phyloP scores from a whole-genome alignment of 306 rosid species.

The Citrullus mucosospermus region DNA sequence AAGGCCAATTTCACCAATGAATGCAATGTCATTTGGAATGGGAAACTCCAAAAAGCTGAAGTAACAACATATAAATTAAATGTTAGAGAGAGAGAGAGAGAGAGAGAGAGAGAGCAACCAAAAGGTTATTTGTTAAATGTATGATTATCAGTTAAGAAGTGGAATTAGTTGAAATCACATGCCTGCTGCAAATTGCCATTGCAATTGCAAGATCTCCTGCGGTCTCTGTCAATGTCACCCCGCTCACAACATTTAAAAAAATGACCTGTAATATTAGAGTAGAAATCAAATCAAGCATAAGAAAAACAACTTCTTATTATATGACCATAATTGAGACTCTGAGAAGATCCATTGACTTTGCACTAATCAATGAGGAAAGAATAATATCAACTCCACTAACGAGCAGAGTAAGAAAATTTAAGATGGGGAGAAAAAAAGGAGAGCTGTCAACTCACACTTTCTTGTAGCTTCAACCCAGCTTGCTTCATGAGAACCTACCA shows the following conservation, averaged over 20 bases:
- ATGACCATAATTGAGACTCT: background rate
- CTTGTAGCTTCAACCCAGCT: constrained; percentile 70
- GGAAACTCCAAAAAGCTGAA: constrained; percentile 84
- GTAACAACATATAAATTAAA: background rate
- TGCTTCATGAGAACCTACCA: constrained; percentile 77
- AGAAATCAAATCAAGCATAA: constrained; percentile 6
- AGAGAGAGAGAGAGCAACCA: background rate
- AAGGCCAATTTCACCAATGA: constrained; percentile 92
- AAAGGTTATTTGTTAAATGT: background rate
- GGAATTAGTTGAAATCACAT: background rate
- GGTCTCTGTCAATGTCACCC: constrained; percentile 57
- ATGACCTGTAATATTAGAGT: constrained; percentile 33
- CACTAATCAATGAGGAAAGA: background rate
- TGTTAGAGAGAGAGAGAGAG: background rate
- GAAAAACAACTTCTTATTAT: background rate
- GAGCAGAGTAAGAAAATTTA: background rate
- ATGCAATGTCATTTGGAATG: constrained; percentile 61
- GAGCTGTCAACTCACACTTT: constrained; percentile 44
- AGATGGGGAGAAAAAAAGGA: background rate
- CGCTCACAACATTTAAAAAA: constrained; percentile 70
- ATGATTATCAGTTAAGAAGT: background rate
- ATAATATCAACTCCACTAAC: constrained; percentile 6
- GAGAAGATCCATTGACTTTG: background rate
- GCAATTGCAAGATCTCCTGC: constrained; percentile 98
- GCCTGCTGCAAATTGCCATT: constrained; percentile 98